Base-by-base conservation (phyloP, 192 early-diverging fungal genomes). In the Dissophora ornata region DNA sequence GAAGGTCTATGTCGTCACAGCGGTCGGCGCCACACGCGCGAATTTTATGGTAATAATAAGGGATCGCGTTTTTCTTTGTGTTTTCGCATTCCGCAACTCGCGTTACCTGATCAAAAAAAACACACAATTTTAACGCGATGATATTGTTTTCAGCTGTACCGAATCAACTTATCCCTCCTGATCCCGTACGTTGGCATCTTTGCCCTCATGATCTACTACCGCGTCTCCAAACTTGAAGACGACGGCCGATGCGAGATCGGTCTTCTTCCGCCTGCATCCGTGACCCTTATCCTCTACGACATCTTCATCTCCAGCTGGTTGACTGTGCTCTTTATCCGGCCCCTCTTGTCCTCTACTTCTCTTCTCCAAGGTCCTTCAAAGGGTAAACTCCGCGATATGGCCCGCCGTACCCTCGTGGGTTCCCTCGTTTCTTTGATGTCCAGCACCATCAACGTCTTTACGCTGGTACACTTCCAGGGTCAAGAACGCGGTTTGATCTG, bases 401-500 rank as follows among this genome's bases (percentile, higher is more conserved):
- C 83, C 18, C 69, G 77, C 53, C 68, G 81, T 6, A 85, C 81
- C 0, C 49, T 85, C 28, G 40, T 81, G 26, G 83, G 79, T 18
- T 80, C 83, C 0, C 21, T 85, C 28, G 53, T 85, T 21, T 58
- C 79, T 12, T 50, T 85, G 29, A 9, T 81, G 36, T 64, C 81
- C 19, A 81, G 79, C 22, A 78, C 80, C 29, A 74, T 38, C 38
- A 85, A 85, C 62, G 65, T 85, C 11, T 57, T 80, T 21, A 70
- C 75, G 1, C 62, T 85, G 12, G 71, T 71, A 1, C 1, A 79
- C 12, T 74, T 81, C 42, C 41, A 77, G 45, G 83, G 83, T 10
- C 44, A 67, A 3, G 81, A 85, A 49, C 73, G 79, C 34, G 83
- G 83, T 46, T 46, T 82, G n/a, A 57, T 85, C 16, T 85, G 83